Percentiles rank a stretch among this genome's conserved stretches.
These are phyloP conservation scores for Sphagnum fallax DNA, from an alignment of 228 moss, liverwort and hornwort species.

Conservation along the genomic window DNA sequence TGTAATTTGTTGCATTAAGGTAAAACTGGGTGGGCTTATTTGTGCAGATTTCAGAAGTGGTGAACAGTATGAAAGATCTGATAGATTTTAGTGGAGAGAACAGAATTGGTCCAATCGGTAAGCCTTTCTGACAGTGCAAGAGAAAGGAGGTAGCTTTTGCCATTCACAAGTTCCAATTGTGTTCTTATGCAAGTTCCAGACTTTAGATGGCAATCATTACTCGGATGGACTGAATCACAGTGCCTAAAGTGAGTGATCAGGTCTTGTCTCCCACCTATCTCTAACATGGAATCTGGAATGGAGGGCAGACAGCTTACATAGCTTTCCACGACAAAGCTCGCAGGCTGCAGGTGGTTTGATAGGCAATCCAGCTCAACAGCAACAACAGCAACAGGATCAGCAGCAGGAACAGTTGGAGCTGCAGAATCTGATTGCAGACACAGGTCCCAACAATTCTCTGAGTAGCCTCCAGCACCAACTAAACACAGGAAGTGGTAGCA, in stretches of 20 bases:
- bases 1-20: too few relatives aligned
- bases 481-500: conserved; percentile 37
- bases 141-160: too few relatives aligned
- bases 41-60: conserved; percentile 94
- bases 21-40: too few relatives aligned
- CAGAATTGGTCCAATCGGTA: conserved; percentile 81
- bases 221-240: too few relatives aligned
- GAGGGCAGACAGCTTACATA: conserved; percentile 52
- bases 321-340: conserved; percentile 39
- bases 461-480: conserved; percentile 90
- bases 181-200: too few relatives aligned
- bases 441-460: conserved; percentile 53
- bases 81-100: conserved; percentile 98
- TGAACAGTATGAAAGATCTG: conserved; percentile 99
- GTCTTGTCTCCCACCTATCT: background rate
- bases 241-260: too few relatives aligned
- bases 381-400: conserved; percentile 13
- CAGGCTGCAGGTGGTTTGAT: background rate
- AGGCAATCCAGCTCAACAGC: background rate
- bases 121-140: background rate
- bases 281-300: background rate
- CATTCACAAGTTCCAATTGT: too few relatives aligned
- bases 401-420: conserved; percentile 73
- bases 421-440: conserved; percentile 65
- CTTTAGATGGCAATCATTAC: too few relatives aligned